Evolutionary conservation across 177 flowering plant genomes (phyloP), one percentile per base, ranked within the genome.

Genomic region (Vitis hybrid): DNA sequence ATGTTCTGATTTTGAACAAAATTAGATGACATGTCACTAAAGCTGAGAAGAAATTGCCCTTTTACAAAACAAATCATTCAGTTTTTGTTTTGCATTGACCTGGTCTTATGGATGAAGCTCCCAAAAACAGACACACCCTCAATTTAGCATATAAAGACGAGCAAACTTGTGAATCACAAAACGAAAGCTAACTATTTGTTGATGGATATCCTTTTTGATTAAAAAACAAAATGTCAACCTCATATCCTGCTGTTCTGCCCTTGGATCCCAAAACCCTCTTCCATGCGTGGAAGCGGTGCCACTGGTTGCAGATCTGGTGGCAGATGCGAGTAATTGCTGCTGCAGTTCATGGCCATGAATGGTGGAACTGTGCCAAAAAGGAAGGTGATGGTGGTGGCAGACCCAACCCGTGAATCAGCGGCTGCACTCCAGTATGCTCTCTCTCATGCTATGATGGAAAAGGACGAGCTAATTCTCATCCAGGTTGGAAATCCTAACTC

Each of bases 331-430:
- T 45, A 33, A 65, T 19, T 4, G 58, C 63, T 3, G 60, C 56
- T 49, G 66, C 45, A 12, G 39, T 70, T 62, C 22, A 81, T 81
- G 90, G 73, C 65, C 22, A 81, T 81, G 90, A 75, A 70, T 70
- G 65, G 65, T 26, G 76, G 68, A 12, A 18, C 62, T 1, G 52
- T 69, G 33, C 50, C 75, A 2, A 59, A 81, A 8, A 69, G 89
- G 55, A 85, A 76, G 74, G 88, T 88, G 15, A 85, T 88, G 94
- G 86, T 89, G 76, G 87, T 88, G 2, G 95, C 83, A 6, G 95
- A 90, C 39, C 87, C 90, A 1, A 76, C 79, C 19, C 83, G 86
- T 10, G 89, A 89, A 31, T 84, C 94, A 0, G 84, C 82, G 0
- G 87, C 72, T 7, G 97, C 94, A 1, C 81, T 89, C 33, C 81